phyloP scores from a whole-genome alignment of 257 asterid species.

The Hygrophila difformis region DNA sequence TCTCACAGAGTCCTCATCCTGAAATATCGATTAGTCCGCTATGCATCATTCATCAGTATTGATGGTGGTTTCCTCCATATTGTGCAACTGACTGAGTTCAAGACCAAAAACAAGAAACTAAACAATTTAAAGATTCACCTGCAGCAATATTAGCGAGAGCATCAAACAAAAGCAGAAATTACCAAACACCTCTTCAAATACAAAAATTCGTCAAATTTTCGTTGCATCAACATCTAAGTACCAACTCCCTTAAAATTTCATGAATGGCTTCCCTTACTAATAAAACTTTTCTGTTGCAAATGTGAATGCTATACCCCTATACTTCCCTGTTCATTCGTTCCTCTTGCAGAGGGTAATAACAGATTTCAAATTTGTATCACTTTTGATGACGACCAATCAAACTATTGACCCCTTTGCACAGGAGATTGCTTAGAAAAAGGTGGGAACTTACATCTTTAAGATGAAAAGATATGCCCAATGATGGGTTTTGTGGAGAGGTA shows the following conservation, averaged over 20 bases:
- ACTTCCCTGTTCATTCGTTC: not conserved
- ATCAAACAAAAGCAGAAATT: too few species aligned
- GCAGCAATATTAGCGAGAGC: not conserved
- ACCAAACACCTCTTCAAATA: not conserved
- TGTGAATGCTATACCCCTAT: not conserved
- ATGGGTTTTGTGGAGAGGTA: constrained; percentile 21
- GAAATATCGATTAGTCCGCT: constrained; percentile 19
- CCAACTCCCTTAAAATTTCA: constrained; percentile 1
- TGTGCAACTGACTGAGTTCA: not conserved
- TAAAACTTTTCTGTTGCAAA: not conserved
- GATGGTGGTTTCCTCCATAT: not conserved
- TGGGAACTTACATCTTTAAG: constrained; percentile 34
- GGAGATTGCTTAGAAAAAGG: constrained; percentile 7
- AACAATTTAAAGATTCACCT: not conserved
- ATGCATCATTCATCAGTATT: not conserved
- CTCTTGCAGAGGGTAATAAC: too few species aligned
- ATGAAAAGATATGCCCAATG: constrained; percentile 23
- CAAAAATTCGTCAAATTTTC: not conserved
- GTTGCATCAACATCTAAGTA: not conserved
- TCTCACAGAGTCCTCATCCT: constrained; percentile 32
- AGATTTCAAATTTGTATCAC: not conserved
- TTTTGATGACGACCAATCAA: too few species aligned
- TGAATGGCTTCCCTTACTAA: not conserved
- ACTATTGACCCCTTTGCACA: not conserved
- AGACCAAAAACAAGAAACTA: not conserved